phyloP scores from a whole-genome alignment of 2,329 filamentous ascomycete species.

The Diaporthe nobilis region DNA sequence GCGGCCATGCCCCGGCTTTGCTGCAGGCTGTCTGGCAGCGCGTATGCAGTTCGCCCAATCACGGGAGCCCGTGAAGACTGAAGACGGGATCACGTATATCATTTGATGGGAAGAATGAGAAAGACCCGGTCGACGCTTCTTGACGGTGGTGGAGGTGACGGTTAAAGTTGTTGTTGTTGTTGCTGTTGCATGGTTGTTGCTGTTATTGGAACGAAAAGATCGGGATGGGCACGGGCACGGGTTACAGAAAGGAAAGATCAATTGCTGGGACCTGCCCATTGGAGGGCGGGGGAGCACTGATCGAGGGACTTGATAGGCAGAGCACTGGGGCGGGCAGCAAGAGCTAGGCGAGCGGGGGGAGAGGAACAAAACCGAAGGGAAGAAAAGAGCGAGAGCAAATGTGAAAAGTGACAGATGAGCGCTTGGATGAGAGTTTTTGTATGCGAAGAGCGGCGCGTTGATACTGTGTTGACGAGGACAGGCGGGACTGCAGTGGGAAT shows the following conservation, averaged over 20 bases:
- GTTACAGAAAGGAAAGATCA: neutral
- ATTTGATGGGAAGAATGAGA: neutral
- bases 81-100: neutral
- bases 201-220: constrained; percentile 9
- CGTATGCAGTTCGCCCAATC: neutral
- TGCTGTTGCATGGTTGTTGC: neutral
- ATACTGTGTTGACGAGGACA: neutral
- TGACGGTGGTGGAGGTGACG: neutral
- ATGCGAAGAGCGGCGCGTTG: neutral
- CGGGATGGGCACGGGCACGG: constrained; percentile 2
- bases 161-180: neutral
- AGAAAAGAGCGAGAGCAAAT: constrained; percentile 19
- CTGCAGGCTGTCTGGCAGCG: constrained; percentile 13
- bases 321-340: neutral
- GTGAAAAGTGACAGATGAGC: constrained; percentile 24
- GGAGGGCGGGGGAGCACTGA: constrained; percentile 1
- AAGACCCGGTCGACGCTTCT: neutral
- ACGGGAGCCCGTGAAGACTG: neutral
- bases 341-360: constrained; percentile 13
- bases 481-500: neutral
- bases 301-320: neutral
- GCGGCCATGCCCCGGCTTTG: neutral
- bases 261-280: neutral
- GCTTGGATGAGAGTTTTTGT: neutral
- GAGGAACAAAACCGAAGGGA: neutral